Percentiles rank a stretch among this genome's conserved stretches.
Evolutionary conservation across 306 rosid species (phyloP).

Genomic region (Prosopis cineraria): DNA sequence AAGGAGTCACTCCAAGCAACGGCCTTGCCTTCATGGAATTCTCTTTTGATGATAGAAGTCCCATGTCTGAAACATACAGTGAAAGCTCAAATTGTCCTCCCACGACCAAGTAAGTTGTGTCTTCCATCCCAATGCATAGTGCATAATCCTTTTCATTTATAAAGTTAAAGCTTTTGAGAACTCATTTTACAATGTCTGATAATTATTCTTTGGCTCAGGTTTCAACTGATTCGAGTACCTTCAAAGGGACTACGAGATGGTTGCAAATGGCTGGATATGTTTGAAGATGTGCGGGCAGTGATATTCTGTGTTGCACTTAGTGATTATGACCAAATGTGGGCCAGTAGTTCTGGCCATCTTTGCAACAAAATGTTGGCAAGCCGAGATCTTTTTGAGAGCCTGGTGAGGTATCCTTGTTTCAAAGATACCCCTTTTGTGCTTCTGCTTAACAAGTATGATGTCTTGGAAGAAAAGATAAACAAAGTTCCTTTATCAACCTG

Average conservation of each 20-base stretch:
- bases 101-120: conserved; percentile 62
- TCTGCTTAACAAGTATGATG: conserved; percentile 76
- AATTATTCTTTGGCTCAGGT: conserved; percentile 51
- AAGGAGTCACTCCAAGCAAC: conserved; percentile 90
- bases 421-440: conserved; percentile 74
- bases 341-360: conserved; percentile 45
- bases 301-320: conserved; percentile 81
- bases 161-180: conserved; percentile 29
- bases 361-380: conserved; percentile 73
- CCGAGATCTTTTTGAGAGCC: conserved; percentile 76
- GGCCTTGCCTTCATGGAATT: conserved; percentile 84
- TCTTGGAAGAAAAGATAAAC: conserved; percentile 73
- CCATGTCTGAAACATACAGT: conserved; percentile 75
- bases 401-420: conserved; percentile 78
- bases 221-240: conserved; percentile 75
- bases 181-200: conserved; percentile 23
- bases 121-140: conserved; percentile 7
- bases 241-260: conserved; percentile 80
- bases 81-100: conserved; percentile 67
- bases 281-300: conserved; percentile 80
- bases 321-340: conserved; percentile 80
- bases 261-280: conserved; percentile 93
- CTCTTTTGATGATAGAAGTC: conserved; percentile 83
- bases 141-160: conserved; percentile 15
- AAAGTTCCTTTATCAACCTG: conserved; percentile 69